Evolutionary conservation across 2,329 filamentous ascomycete species (phyloP), one percentile per base, ranked within the genome.

Genomic region (Fusarium scirpi): DNA sequence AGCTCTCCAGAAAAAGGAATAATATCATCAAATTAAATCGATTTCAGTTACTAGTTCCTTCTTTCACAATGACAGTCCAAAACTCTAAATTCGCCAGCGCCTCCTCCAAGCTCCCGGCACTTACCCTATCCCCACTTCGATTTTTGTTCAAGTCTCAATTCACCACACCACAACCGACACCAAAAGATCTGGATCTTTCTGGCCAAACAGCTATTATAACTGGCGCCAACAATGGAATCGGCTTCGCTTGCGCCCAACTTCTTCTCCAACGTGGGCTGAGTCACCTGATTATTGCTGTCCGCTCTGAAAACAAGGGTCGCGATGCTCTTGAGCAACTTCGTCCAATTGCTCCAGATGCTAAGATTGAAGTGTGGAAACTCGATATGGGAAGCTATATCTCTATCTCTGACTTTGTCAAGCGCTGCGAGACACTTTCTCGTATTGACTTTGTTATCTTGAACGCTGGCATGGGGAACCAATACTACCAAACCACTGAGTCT

Each of bases 251-350:
- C 3, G 49, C 59, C 24, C 47, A 32, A 1, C 59, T 64, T 9
- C 38, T 64, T 1, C 38, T 64, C 0, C 29, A 48, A 2, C 25
- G 38, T 3, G 30, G 25, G 0, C 15, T 64, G 9, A 45, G 29
- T n/a, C 59, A 64, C 18, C 51, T 64, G 1, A 49, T 64, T 4
- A 38, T 64, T 1, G 51, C 61, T 0, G 59, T 64, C 6, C 51
- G 61, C 1, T 64, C 61, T 10, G 20, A 58, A 16, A 16, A 5
- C 0, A 64, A 64, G 3, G 61, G 61, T 16, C 27, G 6, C 1
- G 29, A 22, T 3, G 49, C 59, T 0, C 38, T 38, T 0, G 10
- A 18, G 12, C 10, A 57, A 2, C 59, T 64, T 0, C 30, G 12
- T 8, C 0, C 8, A 3, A n/a, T 41, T 2, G 5, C n/a, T 1